Conservation (phyloP, 1,284 basidiomycete genomes). For the Cerioporus squamosus region DNA sequence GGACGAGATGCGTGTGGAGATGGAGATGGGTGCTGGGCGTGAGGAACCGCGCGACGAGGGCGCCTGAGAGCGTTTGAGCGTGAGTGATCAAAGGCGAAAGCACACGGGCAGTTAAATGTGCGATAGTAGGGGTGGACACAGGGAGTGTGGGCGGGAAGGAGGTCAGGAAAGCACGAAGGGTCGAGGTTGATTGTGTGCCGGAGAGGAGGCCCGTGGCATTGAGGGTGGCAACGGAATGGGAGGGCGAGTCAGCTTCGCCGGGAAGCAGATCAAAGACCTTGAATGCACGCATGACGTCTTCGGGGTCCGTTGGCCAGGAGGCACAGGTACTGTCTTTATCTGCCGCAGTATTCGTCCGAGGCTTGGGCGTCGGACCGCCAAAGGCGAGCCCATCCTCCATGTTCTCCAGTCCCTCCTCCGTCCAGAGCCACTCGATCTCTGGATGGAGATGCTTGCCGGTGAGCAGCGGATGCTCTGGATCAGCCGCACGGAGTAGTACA, state of each 20-base stretch:
- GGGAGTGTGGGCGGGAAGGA: conserved; percentile 64
- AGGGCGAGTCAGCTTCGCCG: conserved; percentile 36
- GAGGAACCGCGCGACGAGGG: conserved; percentile 65
- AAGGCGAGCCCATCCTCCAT: conserved; percentile 40
- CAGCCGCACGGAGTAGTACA: conserved; percentile 60
- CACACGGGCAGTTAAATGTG: conserved; percentile 60
- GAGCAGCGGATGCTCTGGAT: conserved; percentile 62
- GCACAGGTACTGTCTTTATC: neutral
- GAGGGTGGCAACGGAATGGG: neutral
- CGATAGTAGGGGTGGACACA: conserved; percentile 62
- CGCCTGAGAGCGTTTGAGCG: conserved; percentile 59
- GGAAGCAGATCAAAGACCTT: conserved; percentile 70
- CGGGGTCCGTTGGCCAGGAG: neutral
- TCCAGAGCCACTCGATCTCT: conserved; percentile 72
- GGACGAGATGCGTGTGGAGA: conserved; percentile 61
- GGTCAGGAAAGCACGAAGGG: conserved; percentile 52
- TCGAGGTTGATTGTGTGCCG: conserved; percentile 27
- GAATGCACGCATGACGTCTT: conserved; percentile 49
- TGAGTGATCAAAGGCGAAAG: conserved; percentile 62
- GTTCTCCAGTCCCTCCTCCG: conserved; percentile 49
- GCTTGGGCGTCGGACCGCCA: neutral
- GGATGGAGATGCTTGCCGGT: conserved; percentile 30
- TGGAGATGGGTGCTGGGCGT: conserved; percentile 56
- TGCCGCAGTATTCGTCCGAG: neutral
- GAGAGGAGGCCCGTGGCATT: conserved; percentile 5